Evolutionary conservation across 805 yeast genomes (phyloP).

Genomic region (Zygosaccharomyces rouxii): DNA sequence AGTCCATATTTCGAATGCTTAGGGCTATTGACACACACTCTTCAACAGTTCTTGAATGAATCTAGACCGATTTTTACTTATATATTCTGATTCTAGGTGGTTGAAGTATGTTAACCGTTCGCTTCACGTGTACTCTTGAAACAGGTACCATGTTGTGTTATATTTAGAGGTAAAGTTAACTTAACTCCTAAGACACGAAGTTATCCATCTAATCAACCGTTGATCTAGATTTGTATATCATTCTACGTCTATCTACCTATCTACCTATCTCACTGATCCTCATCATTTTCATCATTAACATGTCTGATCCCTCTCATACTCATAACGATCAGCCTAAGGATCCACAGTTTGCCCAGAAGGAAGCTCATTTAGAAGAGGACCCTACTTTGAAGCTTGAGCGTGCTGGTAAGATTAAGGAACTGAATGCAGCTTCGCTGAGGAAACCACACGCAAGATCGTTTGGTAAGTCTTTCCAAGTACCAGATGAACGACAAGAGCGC

Average conservation of each 20-base stretch:
- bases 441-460: slow-evolving; percentile 25
- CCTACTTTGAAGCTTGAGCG: slow-evolving; percentile 18
- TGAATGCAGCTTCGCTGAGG: slow-evolving; percentile 22
- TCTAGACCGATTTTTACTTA: neutral
- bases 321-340: neutral
- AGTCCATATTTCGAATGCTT: slow-evolving; percentile 3
- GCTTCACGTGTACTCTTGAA: neutral
- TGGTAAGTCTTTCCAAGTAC: slow-evolving; percentile 1
- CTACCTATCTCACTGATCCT: neutral
- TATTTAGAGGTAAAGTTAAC: neutral
- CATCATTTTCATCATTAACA: neutral
- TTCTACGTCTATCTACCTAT: neutral
- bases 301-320: neutral
- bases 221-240: neutral
- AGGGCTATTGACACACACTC: neutral
- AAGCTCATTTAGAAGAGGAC: neutral
- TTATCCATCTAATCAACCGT: neutral
- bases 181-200: neutral
- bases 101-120: neutral
- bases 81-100: neutral
- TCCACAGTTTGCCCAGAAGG: neutral
- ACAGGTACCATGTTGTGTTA: neutral
- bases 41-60: neutral
- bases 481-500: neutral
- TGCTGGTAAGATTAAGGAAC: slow-evolving; percentile 22